Conservation (phyloP, 2,329 filamentous ascomycete genomes). For the Colletotrichum sp. region DNA sequence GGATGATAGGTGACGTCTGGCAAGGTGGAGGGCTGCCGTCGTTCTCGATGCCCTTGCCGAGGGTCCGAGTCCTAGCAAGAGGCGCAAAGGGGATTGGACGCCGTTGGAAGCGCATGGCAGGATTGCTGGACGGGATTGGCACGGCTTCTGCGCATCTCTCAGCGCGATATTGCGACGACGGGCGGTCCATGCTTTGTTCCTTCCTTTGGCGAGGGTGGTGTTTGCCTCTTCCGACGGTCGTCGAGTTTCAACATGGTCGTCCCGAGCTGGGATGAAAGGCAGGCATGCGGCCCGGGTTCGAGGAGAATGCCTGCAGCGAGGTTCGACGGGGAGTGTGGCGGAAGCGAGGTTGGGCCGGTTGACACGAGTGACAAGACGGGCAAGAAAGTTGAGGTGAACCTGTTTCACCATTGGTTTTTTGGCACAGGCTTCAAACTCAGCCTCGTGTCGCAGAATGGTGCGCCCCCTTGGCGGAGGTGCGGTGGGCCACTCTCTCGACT, state of each 20-base stretch:
- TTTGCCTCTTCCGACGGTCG: conserved; percentile 4
- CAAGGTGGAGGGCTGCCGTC: neutral
- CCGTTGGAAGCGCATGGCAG: neutral
- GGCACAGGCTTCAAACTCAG: conserved; percentile 23
- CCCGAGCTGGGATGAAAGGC: conserved; percentile 16
- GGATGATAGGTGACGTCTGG: conserved; percentile 12
- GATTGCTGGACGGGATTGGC: conserved; percentile 5
- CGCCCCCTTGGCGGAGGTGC: conserved; percentile 5
- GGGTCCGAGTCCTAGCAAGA: neutral
- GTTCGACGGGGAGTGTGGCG: neutral
- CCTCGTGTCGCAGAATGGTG: conserved; percentile 17
- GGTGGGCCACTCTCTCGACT: neutral
- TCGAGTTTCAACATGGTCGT: conserved; percentile 14
- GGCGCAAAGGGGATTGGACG: conserved; percentile 1
- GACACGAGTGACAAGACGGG: conserved; percentile 4
- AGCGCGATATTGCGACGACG: neutral
- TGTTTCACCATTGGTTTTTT: conserved; percentile 20
- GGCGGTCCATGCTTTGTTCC: neutral
- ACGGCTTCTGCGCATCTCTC: neutral
- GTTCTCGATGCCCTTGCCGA: neutral
- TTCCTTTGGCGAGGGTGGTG: neutral
- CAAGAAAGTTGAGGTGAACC: conserved; percentile 16
- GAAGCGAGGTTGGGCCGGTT: neutral
- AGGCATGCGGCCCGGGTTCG: neutral
- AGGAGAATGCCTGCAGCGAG: neutral